Conservation (phyloP, 305 asterid genomes). For the Salvia sclarea region DNA sequence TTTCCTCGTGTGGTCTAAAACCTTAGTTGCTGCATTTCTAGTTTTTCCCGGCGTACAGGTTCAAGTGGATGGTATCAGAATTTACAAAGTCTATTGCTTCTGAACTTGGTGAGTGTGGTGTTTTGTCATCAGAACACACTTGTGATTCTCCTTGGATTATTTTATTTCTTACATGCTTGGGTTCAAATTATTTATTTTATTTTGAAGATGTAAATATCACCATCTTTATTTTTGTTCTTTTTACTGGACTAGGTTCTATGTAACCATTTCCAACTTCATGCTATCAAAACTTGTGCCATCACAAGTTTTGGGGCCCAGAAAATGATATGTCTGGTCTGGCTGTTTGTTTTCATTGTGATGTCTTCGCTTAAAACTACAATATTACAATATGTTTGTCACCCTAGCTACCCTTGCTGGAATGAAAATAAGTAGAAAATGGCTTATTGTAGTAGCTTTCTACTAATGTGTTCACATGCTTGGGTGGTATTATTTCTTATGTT, state of each 20-base stretch:
- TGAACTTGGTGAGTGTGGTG: constrained; percentile 74
- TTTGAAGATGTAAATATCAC: constrained; percentile 11
- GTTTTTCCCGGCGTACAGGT: constrained; percentile 87
- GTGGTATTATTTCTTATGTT: constrained; percentile 35
- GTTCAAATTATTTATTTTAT: constrained; percentile 15
- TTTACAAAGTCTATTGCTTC: constrained; percentile 72
- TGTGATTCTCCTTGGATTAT: constrained; percentile 12
- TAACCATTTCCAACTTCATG: constrained; percentile 23
- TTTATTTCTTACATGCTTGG: constrained; percentile 20
- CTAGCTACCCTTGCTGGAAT: constrained; percentile 23
- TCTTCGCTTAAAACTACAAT: constrained; percentile 7
- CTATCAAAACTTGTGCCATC: constrained; percentile 18
- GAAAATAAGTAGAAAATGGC: constrained; percentile 22
- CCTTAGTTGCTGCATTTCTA: constrained; percentile 42
- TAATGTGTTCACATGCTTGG: constrained; percentile 28
- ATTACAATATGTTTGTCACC: constrained; percentile 6
- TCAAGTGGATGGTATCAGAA: constrained; percentile 81
- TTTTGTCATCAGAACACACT: neutral
- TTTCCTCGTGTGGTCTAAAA: constrained; percentile 29
- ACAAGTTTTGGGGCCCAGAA: constrained; percentile 19
- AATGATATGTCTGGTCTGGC: constrained; percentile 12
- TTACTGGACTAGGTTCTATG: neutral
- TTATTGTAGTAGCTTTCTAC: constrained; percentile 11
- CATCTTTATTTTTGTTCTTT: neutral
- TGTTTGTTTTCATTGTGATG: neutral